Conservation (phyloP, 306 rosid species). For the Datisca glomerata region DNA sequence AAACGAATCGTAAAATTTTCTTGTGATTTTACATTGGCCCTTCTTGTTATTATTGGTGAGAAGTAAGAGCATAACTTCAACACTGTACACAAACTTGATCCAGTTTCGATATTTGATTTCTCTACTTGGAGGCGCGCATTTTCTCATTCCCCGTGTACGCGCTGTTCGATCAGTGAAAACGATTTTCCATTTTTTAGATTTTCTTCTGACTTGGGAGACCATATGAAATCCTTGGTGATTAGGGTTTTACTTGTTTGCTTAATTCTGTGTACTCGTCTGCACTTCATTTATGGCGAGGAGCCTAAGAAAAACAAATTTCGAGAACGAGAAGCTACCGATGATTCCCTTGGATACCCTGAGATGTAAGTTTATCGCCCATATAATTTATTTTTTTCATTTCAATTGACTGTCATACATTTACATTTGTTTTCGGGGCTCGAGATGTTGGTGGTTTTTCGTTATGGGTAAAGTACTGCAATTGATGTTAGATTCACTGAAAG, state of each 20-base stretch:
- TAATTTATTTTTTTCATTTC: neutral
- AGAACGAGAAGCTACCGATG: constrained; percentile 86
- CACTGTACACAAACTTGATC: no score
- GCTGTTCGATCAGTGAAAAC: neutral
- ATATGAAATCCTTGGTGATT: constrained; percentile 41
- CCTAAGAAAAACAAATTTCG: constrained; percentile 55
- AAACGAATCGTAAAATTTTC: no score
- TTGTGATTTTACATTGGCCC: no score
- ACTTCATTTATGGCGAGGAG: constrained; percentile 35
- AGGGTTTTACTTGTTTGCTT: constrained; percentile 29
- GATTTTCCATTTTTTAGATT: neutral
- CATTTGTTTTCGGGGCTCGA: no score
- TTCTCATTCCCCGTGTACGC: no score
- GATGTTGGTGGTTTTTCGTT: neutral
- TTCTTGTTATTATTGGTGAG: no score
- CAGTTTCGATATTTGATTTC: no score
- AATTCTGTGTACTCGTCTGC: constrained; percentile 23
- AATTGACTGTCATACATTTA: no score
- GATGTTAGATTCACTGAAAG: constrained; percentile 1
- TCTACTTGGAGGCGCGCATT: no score
- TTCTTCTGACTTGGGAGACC: constrained; percentile 8
- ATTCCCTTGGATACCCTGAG: constrained; percentile 63
- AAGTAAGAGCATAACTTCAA: no score
- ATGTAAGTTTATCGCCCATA: constrained; percentile 30
- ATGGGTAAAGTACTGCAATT: neutral